Percentiles rank a stretch among this genome's conserved stretches.
These are phyloP conservation scores for Chaetoscypha palmicola DNA, from an alignment of 2,329 filamentous ascomycete genomes.

Conservation along the genomic window DNA sequence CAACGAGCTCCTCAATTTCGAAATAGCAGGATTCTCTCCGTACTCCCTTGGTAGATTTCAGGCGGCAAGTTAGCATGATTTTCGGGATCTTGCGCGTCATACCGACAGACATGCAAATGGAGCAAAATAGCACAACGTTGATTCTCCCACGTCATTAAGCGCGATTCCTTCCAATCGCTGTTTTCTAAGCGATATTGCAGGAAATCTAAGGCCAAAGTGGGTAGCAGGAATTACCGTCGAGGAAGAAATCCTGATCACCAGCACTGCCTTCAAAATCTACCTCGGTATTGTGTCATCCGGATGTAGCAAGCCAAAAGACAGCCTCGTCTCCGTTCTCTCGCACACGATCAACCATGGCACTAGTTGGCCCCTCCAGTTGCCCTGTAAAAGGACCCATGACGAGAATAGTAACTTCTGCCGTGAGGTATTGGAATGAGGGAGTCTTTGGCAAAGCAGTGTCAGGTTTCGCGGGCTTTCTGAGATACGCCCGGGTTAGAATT, in stretches of 20 bases:
- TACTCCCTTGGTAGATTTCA: conserved; percentile 23
- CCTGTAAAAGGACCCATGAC: conserved; percentile 33
- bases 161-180: conserved; percentile 25
- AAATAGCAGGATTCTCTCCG: too few relatives aligned
- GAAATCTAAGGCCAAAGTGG: neutral
- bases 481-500: conserved; percentile 28
- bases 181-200: conserved; percentile 14
- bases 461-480: conserved; percentile 11
- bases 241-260: conserved; percentile 27
- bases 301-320: conserved; percentile 35
- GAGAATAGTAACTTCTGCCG: conserved; percentile 32
- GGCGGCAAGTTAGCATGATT: conserved; percentile 32
- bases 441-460: conserved; percentile 10
- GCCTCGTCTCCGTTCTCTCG: conserved; percentile 31
- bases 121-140: conserved; percentile 33
- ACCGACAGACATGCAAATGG: conserved; percentile 33
- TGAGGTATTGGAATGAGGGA: conserved; percentile 13
- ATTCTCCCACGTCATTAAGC: conserved; percentile 30
- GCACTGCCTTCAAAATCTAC: conserved; percentile 17
- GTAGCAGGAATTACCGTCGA: conserved; percentile 21
- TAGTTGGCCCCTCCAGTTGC: conserved; percentile 30
- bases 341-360: conserved; percentile 30
- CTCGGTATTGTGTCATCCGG: conserved; percentile 33
- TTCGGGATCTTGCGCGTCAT: conserved; percentile 28
- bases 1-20: conserved; percentile 15